Evolutionary conservation across 495 filamentous ascomycete genomes (phyloP).

Genomic region (Chlorociboria aeruginascens): DNA sequence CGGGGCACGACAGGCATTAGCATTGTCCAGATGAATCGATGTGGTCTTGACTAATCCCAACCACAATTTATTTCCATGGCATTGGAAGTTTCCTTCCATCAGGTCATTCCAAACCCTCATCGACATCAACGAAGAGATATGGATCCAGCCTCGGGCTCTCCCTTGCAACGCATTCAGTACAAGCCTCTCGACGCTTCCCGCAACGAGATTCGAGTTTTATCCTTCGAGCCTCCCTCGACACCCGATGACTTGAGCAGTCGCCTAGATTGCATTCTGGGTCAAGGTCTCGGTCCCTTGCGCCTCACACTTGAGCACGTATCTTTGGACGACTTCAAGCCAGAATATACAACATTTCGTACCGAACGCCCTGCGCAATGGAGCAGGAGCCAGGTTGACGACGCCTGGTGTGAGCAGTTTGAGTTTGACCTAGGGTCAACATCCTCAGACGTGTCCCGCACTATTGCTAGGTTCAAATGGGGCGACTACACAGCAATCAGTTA

Average conservation of each 20-base stretch:
- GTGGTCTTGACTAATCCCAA: too few relatives aligned
- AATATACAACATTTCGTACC: conserved; percentile 14
- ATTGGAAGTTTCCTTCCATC: too few relatives aligned
- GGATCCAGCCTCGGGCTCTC: conserved; percentile 9
- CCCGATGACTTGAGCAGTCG: conserved; percentile 8
- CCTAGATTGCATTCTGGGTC: conserved; percentile 9
- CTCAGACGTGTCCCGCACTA: conserved; percentile 9
- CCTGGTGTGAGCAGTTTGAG: conserved; percentile 8
- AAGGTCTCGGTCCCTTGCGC: conserved; percentile 8
- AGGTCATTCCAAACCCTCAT: too few relatives aligned
- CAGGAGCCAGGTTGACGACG: conserved; percentile 8
- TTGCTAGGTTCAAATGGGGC: conserved; percentile 14
- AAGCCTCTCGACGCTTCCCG: conserved; percentile 13
- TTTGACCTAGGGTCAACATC: conserved; percentile 10
- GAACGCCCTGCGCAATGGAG: conserved; percentile 9
- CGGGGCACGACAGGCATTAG: too few relatives aligned
- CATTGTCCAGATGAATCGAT: too few relatives aligned
- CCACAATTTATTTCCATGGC: too few relatives aligned
- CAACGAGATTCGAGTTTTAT: conserved; percentile 14
- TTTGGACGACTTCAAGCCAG: conserved; percentile 12
- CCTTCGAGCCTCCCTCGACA: conserved; percentile 13
- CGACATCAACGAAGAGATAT: conserved; percentile 2
- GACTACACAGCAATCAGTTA: conserved; percentile 16
- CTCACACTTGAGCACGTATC: conserved; percentile 11
- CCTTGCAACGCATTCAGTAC: conserved; percentile 9